Evolutionary conservation across 441 rosid genomes (phyloP).

Genomic region (Pelargonium fulgidum): DNA sequence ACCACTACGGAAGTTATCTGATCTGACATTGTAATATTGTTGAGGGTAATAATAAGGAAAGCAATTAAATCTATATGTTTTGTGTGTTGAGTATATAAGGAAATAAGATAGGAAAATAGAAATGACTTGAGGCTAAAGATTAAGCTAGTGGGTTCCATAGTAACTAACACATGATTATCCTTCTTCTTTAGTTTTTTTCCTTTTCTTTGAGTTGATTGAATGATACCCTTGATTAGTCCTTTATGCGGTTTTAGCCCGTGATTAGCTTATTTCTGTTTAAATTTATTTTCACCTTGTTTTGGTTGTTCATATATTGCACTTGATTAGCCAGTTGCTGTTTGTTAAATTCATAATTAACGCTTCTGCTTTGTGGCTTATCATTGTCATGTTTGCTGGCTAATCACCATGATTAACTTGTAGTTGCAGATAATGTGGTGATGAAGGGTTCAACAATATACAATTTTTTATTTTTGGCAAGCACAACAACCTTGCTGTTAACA

Average conservation of each 20-base stretch:
- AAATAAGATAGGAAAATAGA: constrained; percentile 5
- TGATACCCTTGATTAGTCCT: constrained; percentile 5
- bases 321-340: background rate
- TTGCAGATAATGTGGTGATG: constrained; percentile 3
- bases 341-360: background rate
- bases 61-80: background rate
- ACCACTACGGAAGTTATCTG: background rate
- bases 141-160: constrained; percentile 3
- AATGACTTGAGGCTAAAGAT: constrained; percentile 6
- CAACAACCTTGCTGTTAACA: background rate
- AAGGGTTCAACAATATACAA: background rate
- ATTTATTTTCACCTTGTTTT: background rate
- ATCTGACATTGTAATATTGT: constrained; percentile 4
- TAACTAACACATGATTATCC: constrained; percentile 4
- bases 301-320: background rate
- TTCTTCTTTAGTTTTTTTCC: background rate
- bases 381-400: constrained; percentile 6
- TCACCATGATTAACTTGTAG: background rate
- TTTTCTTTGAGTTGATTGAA: background rate
- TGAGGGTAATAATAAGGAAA: constrained; percentile 4
- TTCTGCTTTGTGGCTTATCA: constrained; percentile 7
- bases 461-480: background rate
- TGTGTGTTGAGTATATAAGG: background rate
- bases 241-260: background rate
- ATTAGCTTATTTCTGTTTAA: background rate